phyloP scores from a whole-genome alignment of 176 grass and related monocot species.

The Zoysia japonica region DNA sequence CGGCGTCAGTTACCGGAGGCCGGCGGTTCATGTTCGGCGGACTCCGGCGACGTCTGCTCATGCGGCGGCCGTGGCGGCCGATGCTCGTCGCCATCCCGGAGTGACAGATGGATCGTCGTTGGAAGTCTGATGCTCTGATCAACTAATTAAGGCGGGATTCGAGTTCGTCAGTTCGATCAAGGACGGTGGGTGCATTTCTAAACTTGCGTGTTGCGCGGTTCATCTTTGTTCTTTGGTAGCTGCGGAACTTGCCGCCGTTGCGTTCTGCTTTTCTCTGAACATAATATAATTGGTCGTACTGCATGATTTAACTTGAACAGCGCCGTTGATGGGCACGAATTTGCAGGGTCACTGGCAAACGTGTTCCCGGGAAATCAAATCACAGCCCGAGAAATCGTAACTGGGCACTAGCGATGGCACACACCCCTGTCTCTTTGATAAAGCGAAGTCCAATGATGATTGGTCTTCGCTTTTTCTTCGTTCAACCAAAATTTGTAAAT shows the following conservation, averaged over 20 bases:
- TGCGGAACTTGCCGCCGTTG: background rate
- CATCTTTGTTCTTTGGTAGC: slow-evolving; percentile 31
- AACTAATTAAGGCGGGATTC: background rate
- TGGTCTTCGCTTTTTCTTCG: slow-evolving; percentile 9
- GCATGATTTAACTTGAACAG: slow-evolving; percentile 22
- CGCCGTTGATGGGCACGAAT: background rate
- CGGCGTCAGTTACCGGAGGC: background rate
- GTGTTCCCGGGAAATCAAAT: background rate
- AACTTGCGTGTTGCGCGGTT: slow-evolving; percentile 9
- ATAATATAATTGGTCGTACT: slow-evolving; percentile 16
- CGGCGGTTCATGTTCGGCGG: slow-evolving; percentile 56
- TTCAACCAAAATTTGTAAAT: background rate
- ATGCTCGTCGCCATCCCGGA: slow-evolving; percentile 87
- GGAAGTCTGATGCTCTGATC: background rate
- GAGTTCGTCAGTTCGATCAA: slow-evolving; percentile 7
- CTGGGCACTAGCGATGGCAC: background rate
- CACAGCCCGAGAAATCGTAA: background rate
- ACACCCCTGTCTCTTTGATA: slow-evolving; percentile 2
- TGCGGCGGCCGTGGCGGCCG: slow-evolving; percentile 68
- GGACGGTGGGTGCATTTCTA: background rate
- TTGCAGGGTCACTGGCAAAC: background rate
- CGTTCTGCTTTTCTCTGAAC: background rate
- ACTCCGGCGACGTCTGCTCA: slow-evolving; percentile 60
- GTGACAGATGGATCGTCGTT: slow-evolving; percentile 22
- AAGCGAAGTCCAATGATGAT: slow-evolving; percentile 15